Evolutionary conservation across 768 basidiomycete species (phyloP).

Genomic region (Lactarius sp.): DNA sequence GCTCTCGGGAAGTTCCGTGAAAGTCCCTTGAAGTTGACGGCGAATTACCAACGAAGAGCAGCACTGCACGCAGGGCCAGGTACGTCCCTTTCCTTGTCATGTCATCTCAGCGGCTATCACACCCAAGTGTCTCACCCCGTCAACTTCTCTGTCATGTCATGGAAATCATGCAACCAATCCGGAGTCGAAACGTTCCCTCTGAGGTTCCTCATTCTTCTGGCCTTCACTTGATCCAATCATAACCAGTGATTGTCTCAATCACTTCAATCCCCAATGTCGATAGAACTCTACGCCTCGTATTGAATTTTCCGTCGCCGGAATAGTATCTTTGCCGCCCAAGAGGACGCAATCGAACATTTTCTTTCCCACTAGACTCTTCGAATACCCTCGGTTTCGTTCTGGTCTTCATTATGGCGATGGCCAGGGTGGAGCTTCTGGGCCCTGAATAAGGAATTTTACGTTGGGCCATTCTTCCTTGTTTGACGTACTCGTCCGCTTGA

Average conservation of each 20-base stretch:
- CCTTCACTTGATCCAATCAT: conserved; percentile 15
- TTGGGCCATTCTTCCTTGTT: background rate
- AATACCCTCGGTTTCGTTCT: background rate
- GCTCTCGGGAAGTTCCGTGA: conserved; percentile 1
- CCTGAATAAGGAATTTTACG: background rate
- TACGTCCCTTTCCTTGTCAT: background rate
- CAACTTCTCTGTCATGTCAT: background rate
- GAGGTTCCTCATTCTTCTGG: background rate
- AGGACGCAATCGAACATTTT: background rate
- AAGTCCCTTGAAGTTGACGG: background rate
- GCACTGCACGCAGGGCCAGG: background rate
- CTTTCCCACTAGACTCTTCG: background rate
- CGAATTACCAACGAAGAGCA: background rate
- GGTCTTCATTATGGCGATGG: background rate
- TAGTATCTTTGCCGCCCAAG: conserved; percentile 4
- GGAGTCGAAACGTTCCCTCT: conserved; percentile 8
- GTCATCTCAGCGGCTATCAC: background rate
- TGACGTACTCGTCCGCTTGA: background rate
- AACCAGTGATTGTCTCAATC: conserved; percentile 4
- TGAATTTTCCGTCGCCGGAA: background rate
- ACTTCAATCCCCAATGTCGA: background rate
- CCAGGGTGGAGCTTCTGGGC: background rate
- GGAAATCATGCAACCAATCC: background rate
- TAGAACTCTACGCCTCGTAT: conserved; percentile 1
- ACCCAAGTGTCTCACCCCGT: background rate